A percentile compares a stretch with the other conserved stretches of the same genome.
These are phyloP conservation scores for Penicillium sp. DNA, from an alignment of 2,329 filamentous ascomycete genomes.

Conservation along the genomic window DNA sequence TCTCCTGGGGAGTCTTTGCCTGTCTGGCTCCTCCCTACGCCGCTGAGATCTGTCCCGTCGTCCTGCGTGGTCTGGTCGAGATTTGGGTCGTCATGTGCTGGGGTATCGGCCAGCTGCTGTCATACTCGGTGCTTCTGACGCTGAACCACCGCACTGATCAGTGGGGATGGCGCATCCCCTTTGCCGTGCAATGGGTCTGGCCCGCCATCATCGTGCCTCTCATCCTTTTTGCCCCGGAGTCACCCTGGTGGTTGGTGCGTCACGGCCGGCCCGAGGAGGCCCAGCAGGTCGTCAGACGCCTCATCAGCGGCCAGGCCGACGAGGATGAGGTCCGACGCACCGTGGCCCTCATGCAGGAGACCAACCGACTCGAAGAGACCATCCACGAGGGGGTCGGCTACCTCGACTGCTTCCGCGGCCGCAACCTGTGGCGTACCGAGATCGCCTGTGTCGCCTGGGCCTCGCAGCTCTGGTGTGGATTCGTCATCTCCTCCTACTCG, in stretches of 20 bases:
- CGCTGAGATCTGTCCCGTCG: constrained; percentile 33
- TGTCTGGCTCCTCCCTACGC: constrained; percentile 35
- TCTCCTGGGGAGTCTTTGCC: constrained; percentile 35
- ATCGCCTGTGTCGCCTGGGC: constrained; percentile 35
- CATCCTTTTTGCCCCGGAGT: constrained; percentile 27
- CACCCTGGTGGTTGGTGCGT: constrained; percentile 38
- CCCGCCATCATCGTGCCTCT: constrained; percentile 18
- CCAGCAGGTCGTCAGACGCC: constrained; percentile 22
- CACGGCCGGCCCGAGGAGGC: constrained; percentile 33
- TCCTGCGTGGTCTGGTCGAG: constrained; percentile 29
- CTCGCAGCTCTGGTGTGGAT: constrained; percentile 17
- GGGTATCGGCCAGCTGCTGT: constrained; percentile 38
- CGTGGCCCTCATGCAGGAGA: constrained; percentile 36
- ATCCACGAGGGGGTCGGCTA: constrained; percentile 18
- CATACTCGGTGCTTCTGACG: constrained; percentile 29
- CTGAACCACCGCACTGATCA: constrained; percentile 24
- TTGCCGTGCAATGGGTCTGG: constrained; percentile 32
- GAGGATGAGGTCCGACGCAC: constrained; percentile 25
- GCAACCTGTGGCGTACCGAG: constrained; percentile 36
- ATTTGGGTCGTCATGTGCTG: constrained; percentile 39
- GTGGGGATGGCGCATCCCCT: constrained; percentile 36
- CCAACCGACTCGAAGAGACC: constrained; percentile 27
- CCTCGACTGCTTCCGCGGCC: constrained; percentile 27
- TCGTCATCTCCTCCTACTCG: constrained; percentile 14
- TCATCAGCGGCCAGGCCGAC: constrained; percentile 21